Evolutionary conservation across 2,329 filamentous ascomycete species (phyloP).

Genomic region (Rutstroemia sydowiana): DNA sequence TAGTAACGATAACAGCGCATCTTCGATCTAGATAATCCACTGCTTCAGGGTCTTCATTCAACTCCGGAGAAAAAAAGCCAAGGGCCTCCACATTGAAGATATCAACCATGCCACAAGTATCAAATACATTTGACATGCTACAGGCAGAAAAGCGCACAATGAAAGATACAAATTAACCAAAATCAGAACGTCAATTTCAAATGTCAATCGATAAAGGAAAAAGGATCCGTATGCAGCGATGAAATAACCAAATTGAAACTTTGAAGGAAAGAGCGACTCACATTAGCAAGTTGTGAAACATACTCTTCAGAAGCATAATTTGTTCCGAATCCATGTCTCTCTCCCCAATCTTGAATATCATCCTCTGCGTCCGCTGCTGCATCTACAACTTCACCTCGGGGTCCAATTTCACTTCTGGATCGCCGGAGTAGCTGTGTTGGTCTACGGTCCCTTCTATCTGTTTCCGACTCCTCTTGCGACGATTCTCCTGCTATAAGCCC

Average conservation of each 20-base stretch:
- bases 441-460: conserved; percentile 19
- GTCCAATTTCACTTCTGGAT: conserved; percentile 46
- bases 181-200: not conserved
- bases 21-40: not conserved
- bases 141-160: not conserved
- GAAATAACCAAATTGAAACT: not conserved
- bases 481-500: conserved; percentile 21
- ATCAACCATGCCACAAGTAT: conserved; percentile 1
- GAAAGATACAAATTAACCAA: conserved; percentile 5
- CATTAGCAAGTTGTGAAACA: conserved; percentile 57
- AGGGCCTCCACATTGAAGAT: conserved; percentile 2
- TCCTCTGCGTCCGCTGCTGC: conserved; percentile 20
- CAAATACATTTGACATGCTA: too few species aligned
- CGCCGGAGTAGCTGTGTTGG: conserved; percentile 28
- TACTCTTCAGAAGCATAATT: conserved; percentile 67
- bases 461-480: conserved; percentile 26
- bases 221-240: too few species aligned
- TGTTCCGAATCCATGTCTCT: conserved; percentile 65
- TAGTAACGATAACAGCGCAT: not conserved
- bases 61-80: not conserved
- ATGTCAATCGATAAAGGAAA: not conserved
- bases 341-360: conserved; percentile 29
- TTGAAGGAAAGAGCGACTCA: conserved; percentile 34
- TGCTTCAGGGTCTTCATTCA: not conserved
- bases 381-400: conserved; percentile 35